A percentile compares a stretch with the other conserved stretches of the same genome.
Evolutionary conservation across 2,329 filamentous ascomycete genomes (phyloP).

Genomic region (Grosmannia huntii): DNA sequence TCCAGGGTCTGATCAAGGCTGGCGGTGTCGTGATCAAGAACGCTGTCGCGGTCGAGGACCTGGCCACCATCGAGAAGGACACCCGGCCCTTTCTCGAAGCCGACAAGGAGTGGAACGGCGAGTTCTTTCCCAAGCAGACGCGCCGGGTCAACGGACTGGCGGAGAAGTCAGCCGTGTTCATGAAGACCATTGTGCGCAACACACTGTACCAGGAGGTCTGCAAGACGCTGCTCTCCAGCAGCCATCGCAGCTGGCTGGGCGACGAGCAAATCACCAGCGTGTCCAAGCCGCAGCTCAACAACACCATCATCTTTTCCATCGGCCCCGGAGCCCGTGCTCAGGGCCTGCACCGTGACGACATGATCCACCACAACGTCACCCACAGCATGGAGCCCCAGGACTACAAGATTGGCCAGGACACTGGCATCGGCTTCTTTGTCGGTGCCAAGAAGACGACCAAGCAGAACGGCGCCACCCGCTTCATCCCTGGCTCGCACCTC

Average conservation of each 20-base stretch:
- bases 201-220: background rate
- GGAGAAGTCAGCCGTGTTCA: slow-evolving; percentile 1
- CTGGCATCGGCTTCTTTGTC: slow-evolving; percentile 21
- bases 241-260: background rate
- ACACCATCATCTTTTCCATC: slow-evolving; percentile 18
- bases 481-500: slow-evolving; percentile 24
- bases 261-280: background rate
- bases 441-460: slow-evolving; percentile 18
- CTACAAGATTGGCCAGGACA: slow-evolving; percentile 14
- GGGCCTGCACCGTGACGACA: slow-evolving; percentile 17
- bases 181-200: slow-evolving; percentile 1
- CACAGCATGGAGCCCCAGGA: background rate
- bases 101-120: slow-evolving; percentile 1
- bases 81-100: background rate
- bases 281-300: slow-evolving; percentile 16
- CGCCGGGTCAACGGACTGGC: slow-evolving; percentile 4
- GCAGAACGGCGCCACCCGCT: slow-evolving; percentile 22
- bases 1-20: background rate
- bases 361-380: slow-evolving; percentile 14
- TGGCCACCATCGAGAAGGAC: background rate
- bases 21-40: background rate
- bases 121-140: background rate
- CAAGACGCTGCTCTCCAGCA: background rate
- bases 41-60: background rate
- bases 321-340: slow-evolving; percentile 12